Evolutionary conservation across 495 filamentous ascomycete genomes (phyloP).

Genomic region (Penicillium riverlandense): DNA sequence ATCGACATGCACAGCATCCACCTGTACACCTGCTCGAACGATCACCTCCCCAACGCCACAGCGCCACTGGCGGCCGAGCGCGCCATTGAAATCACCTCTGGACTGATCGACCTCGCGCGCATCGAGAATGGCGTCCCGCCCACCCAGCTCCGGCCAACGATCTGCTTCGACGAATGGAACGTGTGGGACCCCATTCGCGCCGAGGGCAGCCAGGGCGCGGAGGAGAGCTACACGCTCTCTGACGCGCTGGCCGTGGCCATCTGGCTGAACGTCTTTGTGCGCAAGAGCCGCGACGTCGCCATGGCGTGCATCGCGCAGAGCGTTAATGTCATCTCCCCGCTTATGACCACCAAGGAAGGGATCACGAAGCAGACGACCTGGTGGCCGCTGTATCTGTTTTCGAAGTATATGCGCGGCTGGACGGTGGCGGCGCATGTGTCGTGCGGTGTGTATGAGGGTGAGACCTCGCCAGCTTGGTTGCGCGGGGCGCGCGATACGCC

Average conservation of each 20-base stretch:
- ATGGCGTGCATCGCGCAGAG: conserved; percentile 80
- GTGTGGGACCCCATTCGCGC: conserved; percentile 74
- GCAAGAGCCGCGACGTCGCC: conserved; percentile 61
- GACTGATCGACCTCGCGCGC: conserved; percentile 65
- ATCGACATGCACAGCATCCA: conserved; percentile 69
- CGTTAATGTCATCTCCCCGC: conserved; percentile 70
- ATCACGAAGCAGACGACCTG: conserved; percentile 68
- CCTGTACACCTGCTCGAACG: conserved; percentile 56
- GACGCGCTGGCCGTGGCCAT: conserved; percentile 68
- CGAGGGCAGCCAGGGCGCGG: conserved; percentile 58
- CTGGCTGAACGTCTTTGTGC: conserved; percentile 74
- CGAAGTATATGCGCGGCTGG: conserved; percentile 66
- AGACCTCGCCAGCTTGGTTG: conserved; percentile 59
- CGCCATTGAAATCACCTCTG: conserved; percentile 61
- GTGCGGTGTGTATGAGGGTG: conserved; percentile 52
- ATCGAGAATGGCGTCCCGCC: conserved; percentile 58
- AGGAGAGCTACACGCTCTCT: conserved; percentile 66
- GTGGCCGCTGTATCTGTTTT: conserved; percentile 69
- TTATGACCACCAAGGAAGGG: conserved; percentile 60
- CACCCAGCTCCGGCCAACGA: conserved; percentile 49
- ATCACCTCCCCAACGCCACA: conserved; percentile 53
- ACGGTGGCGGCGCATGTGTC: conserved; percentile 56
- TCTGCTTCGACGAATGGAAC: conserved; percentile 86
- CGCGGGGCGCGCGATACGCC: conserved; percentile 56
- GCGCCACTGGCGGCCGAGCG: conserved; percentile 66